A percentile compares a stretch with the other conserved stretches of the same genome.
Evolutionary conservation across 768 basidiomycete species (phyloP).

Genomic region (Podaxis sp.): DNA sequence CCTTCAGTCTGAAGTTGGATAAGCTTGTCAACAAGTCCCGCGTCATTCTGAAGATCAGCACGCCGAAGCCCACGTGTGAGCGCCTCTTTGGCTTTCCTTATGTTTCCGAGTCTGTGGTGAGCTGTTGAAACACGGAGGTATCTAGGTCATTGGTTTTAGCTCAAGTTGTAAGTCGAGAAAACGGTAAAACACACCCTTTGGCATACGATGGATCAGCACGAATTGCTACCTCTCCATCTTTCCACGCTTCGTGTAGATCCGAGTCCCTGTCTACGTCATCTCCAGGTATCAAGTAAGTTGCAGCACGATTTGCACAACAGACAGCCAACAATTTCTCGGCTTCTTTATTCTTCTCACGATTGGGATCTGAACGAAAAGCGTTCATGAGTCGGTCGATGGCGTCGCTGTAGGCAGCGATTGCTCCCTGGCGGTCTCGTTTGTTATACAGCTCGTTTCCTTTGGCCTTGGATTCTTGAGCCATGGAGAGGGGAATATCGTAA

Average conservation of each 20-base stretch:
- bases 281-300: slow-evolving; percentile 3
- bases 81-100: slow-evolving; percentile 16
- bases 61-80: slow-evolving; percentile 16
- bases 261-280: background rate
- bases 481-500: background rate
- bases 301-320: slow-evolving; percentile 8
- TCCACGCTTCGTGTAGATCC: slow-evolving; percentile 13
- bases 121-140: slow-evolving; percentile 20
- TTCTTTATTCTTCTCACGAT: slow-evolving; percentile 6
- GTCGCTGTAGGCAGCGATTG: slow-evolving; percentile 12
- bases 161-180: background rate
- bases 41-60: slow-evolving; percentile 14
- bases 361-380: slow-evolving; percentile 11
- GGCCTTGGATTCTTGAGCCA: slow-evolving; percentile 5
- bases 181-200: slow-evolving; percentile 12
- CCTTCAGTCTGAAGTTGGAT: slow-evolving; percentile 19
- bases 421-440: background rate
- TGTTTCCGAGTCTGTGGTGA: slow-evolving; percentile 15
- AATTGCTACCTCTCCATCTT: slow-evolving; percentile 15
- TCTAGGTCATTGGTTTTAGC: slow-evolving; percentile 4
- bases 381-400: slow-evolving; percentile 14
- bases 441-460: slow-evolving; percentile 9
- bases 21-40: slow-evolving; percentile 17
- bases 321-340: slow-evolving; percentile 12
- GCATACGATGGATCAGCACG: slow-evolving; percentile 12